Evolutionary conservation across 176 grass and related monocot genomes (phyloP), one percentile per base, ranked within the genome.

Genomic region (Chrysopogon serrulatus): DNA sequence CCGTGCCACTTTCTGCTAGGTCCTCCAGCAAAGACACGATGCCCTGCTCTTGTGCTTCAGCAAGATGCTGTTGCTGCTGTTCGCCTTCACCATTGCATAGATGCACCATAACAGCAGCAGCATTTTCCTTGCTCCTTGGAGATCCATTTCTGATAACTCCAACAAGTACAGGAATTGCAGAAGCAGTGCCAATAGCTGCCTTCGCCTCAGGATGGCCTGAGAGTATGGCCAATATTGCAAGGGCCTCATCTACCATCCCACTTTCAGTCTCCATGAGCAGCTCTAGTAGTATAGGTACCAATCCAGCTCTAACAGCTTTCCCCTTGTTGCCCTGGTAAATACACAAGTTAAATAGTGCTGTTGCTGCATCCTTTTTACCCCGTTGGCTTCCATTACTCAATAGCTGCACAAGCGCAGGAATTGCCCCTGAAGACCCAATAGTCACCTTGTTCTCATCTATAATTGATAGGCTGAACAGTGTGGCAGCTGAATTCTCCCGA

Each of bases 271-370:
- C 89, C 34, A 34, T 54, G 65, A 95, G 66, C 68, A 95, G 83
- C 26, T 90, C 89, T 57, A 98, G 77, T 24, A 95, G 84, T 82
- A 94, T 78, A 39, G 93, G 89, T 35, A 98, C 75, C 30, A 94
- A 68, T 71, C 96, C 93, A 73, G 93, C 91, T 86, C 96, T 94
- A 37, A 96, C 71, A 65, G 96, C 91, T 84, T 90, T 96, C 27
- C 91, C 83, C 71, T 94, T 96, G 93, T 99, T 99, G 78, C 93
- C 96, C 79, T 96, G 91, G 66, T 90, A 99, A 74, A 94, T 99
- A 76, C 93, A 92, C 56, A 96, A 34, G 86, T 99, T 96, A 83
- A 99, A 99, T 18, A 96, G 65, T 53, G 93, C 93, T 5, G 91
- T 90, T 43, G 91, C 91, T 2, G 96, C 93, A 76, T 99, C 93